phyloP scores from a whole-genome alignment of 257 asterid species.

The Verbascum thapsus region DNA sequence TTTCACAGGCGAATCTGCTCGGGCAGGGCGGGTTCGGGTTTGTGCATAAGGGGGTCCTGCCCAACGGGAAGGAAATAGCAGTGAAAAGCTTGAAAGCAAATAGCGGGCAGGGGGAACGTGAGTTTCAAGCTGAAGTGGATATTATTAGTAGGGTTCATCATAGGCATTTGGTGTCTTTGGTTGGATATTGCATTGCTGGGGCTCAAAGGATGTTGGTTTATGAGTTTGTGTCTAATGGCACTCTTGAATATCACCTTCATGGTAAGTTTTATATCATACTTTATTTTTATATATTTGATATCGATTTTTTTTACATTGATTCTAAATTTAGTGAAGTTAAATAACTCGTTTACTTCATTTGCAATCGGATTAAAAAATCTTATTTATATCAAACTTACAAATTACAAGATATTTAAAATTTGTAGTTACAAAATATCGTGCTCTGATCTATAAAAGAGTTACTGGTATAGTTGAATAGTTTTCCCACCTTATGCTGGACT shows the following conservation, averaged over 20 bases:
- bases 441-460: no score
- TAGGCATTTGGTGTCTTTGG: constrained; percentile 65
- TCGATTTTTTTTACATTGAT: no score
- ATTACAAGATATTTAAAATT: no score
- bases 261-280: constrained; percentile 40
- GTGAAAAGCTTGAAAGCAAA: constrained; percentile 65
- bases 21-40: constrained; percentile 80
- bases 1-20: constrained; percentile 49
- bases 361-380: no score
- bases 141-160: constrained; percentile 69
- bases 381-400: no score
- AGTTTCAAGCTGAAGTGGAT: constrained; percentile 72
- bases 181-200: constrained; percentile 60
- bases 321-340: no score
- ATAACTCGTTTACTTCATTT: no score
- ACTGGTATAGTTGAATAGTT: no score
- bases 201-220: constrained; percentile 58
- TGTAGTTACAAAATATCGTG: no score
- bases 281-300: no score
- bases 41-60: constrained; percentile 66
- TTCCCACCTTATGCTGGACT: no score
- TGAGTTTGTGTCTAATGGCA: constrained; percentile 52
- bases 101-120: constrained; percentile 74
- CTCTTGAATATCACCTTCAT: constrained; percentile 64
- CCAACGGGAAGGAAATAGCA: constrained; percentile 54